Conservation (phyloP, 805 yeast genomes). For the Hanseniaspora singularis region DNA sequence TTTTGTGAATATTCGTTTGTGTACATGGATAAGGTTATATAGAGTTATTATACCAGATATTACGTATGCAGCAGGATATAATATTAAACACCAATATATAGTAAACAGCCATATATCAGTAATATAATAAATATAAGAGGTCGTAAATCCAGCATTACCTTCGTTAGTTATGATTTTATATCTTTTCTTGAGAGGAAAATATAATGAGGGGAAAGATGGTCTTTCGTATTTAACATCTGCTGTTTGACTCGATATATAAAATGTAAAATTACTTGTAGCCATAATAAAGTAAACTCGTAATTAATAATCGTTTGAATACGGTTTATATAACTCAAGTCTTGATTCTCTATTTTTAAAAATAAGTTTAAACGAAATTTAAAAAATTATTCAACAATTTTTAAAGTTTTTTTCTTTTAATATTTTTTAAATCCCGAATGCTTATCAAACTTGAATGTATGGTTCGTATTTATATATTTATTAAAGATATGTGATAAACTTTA, state of each 20-base stretch:
- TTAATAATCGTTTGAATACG: background rate
- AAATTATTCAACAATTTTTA: too few species aligned
- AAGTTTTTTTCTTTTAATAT: too few species aligned
- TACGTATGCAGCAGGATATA: conserved; percentile 50
- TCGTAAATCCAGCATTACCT: conserved; percentile 19
- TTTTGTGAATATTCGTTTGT: conserved; percentile 13
- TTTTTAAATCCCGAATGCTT: too few species aligned
- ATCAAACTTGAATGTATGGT: too few species aligned
- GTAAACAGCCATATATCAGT: conserved; percentile 76
- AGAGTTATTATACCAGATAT: conserved; percentile 43
- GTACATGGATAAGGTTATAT: conserved; percentile 12
- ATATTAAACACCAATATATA: conserved; percentile 63
- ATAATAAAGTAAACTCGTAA: too few species aligned
- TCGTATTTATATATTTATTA: too few species aligned
- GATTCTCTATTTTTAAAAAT: too few species aligned
- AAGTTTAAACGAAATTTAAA: too few species aligned
- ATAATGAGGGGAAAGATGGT: conserved; percentile 10
- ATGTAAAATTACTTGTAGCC: background rate
- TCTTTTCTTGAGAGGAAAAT: conserved; percentile 2
- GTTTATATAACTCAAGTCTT: too few species aligned
- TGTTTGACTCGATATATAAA: conserved; percentile 5
- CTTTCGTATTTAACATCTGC: background rate
- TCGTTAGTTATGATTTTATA: background rate
- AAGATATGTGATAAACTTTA: too few species aligned
- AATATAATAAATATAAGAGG: conserved; percentile 54